Evolutionary conservation across 257 asterid species (phyloP).

Genomic region (Solanum pimpinellifolium): DNA sequence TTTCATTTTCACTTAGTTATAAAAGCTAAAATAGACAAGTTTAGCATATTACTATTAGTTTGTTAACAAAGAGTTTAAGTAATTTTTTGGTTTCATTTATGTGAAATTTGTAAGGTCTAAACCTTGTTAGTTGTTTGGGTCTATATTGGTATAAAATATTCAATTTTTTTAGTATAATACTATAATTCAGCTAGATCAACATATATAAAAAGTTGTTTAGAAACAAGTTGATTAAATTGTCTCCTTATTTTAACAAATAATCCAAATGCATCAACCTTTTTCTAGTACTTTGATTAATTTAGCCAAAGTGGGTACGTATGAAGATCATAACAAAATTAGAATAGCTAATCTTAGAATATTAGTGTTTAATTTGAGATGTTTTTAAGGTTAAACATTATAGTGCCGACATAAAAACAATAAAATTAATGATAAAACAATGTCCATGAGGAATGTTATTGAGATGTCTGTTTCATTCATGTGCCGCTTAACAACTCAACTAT

Average conservation of each 20-base stretch:
- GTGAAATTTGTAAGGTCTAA: not conserved
- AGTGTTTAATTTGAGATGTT: not conserved
- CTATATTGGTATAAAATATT: not conserved
- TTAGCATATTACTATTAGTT: not conserved
- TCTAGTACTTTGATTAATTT: not conserved
- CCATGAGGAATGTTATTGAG: slow-evolving; percentile 17
- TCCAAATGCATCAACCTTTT: not conserved
- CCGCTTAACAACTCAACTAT: not conserved
- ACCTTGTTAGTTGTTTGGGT: not conserved
- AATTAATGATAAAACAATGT: not conserved
- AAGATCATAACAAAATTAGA: not conserved
- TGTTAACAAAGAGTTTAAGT: not conserved
- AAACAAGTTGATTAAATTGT: not conserved
- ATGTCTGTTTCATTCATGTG: slow-evolving; percentile 15
- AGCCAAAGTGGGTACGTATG: not conserved
- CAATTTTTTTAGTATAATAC: not conserved
- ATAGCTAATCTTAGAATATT: not conserved
- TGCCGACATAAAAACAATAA: not conserved
- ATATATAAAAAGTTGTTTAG: not conserved
- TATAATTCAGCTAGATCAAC: not conserved
- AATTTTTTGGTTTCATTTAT: not conserved
- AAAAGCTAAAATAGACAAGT: not conserved
- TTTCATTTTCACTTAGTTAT: not conserved
- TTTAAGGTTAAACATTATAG: slow-evolving; percentile 12
- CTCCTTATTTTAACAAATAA: not conserved